Evolutionary conservation across 208 protist genomes (phyloP), one percentile per base, ranked within the genome.

Genomic region (Leptomonas pyrrhocoris): DNA sequence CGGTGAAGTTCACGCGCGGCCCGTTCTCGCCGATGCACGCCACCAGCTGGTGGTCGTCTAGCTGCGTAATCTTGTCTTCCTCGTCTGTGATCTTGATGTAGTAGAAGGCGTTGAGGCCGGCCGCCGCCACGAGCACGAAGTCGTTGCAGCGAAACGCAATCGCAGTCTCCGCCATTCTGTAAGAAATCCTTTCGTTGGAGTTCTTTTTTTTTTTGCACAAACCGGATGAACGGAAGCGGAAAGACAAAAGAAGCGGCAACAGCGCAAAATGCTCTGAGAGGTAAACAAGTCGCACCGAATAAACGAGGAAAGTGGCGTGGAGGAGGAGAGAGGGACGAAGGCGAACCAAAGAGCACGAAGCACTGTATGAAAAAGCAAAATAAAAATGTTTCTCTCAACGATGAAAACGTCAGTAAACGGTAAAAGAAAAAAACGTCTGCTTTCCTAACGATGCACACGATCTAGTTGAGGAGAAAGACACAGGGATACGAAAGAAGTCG

Each of bases 81-180:
- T 85, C 74, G 42, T 96, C 86, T 15, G 95, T 96, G 57, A 98
- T 94, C 55, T 97, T 95, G 70, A 97, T 97, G 77, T 94, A 97
- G 73, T 97, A 95, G 67, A 95, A 95, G 57, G 88, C 88, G 61
- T 95, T 95, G 34, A 93, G 79, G 11, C 88, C 89, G 0, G 85
- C 83, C 1, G 92, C 88, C 18, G 92, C 88, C 13, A 94, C 83
- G 31, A 97, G 69, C 40, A 92, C 89, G 74, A 85, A 97, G 74
- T 90, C 83, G 21, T 97, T 88, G 82, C 89, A 94, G 55, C 88
- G 85, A 73, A 97, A 92, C 27, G 85, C 92, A 77, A 97, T 95
- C 13, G 84, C 84, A 4, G 92, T 97, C 72, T 95, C 89, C 40
- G 89, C 77, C 92, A 96, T 96, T 25, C 50, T 61, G 40, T 65